Evolutionary conservation across 768 basidiomycete species (phyloP).

Genomic region (Amyloporia xantha): DNA sequence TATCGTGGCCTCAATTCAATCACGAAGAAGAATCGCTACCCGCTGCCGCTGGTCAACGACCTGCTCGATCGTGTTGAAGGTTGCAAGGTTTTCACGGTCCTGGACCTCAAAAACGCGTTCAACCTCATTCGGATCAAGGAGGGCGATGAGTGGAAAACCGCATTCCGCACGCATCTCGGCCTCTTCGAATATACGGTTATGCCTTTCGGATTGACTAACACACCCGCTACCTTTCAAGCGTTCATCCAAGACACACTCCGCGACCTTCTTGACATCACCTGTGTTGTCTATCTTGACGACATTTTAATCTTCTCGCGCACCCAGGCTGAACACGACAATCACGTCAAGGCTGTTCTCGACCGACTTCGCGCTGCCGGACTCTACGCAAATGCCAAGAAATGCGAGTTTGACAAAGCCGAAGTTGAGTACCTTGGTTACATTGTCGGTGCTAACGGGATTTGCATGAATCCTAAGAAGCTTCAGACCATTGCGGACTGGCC

Average conservation of each 20-base stretch:
- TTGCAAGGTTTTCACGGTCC: slow-evolving; percentile 25
- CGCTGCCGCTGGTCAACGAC: slow-evolving; percentile 27
- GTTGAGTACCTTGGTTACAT: slow-evolving; percentile 39
- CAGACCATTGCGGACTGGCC: slow-evolving; percentile 27
- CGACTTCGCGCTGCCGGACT: slow-evolving; percentile 25
- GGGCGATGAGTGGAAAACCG: too few relatives aligned
- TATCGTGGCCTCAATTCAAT: slow-evolving; percentile 26
- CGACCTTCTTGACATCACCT: slow-evolving; percentile 12
- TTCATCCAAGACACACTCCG: slow-evolving; percentile 12
- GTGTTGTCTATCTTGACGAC: slow-evolving; percentile 20
- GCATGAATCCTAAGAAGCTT: slow-evolving; percentile 38
- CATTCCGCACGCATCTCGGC: slow-evolving; percentile 31
- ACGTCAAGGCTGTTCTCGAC: slow-evolving; percentile 14
- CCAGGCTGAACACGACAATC: slow-evolving; percentile 14
- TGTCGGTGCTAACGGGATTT: slow-evolving; percentile 24
- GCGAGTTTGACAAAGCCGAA: slow-evolving; percentile 28
- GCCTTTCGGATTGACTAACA: slow-evolving; percentile 25
- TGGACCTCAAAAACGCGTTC: slow-evolving; percentile 36
- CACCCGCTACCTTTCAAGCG: slow-evolving; percentile 13
- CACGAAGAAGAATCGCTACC: slow-evolving; percentile 29
- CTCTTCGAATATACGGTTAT: slow-evolving; percentile 30
- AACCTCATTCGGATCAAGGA: slow-evolving; percentile 33
- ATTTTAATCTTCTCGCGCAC: slow-evolving; percentile 16
- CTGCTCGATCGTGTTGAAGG: slow-evolving; percentile 21
- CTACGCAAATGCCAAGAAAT: slow-evolving; percentile 26